Evolutionary conservation across 148 eudicot genomes (phyloP), one percentile per base, ranked within the genome.

Genomic region (Rhododendron mucronatum): DNA sequence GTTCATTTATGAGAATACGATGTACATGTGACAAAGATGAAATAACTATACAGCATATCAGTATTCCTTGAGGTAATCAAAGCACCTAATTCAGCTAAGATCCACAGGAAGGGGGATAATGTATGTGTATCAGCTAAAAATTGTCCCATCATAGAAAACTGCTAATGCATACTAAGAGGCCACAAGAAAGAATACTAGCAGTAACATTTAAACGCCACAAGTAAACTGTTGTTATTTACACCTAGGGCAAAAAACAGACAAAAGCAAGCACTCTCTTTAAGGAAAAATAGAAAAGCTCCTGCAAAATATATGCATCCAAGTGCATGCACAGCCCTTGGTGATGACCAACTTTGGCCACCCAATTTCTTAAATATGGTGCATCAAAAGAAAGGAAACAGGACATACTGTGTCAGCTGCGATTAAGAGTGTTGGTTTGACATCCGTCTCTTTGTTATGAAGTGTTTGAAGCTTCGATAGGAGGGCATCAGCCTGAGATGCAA

Each of bases 331-430:
- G 69, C 69, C n/a, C 80, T 33, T 3, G 80, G 51, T 84, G 53
- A 76, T 33, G 14, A 39, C 76, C 21, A 30, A 14, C 81, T 37
- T 48, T 48, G 28, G 20, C 26, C 78, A 51, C 55, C 55, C 15
- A 51, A 51, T 0, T 2, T 55, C 61, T 16, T 55, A 55, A 55
- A 18, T 18, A 55, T 7, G 61, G 35, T 53, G 74, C n/a, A 78
- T 26, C 20, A 82, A 63, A 76, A 87, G 80, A 88, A 86, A 82
- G 55, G 83, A 81, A 81, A 84, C 89, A 65, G 50, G 23, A 85
- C 92, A 87, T 93, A 95, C 98, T 81, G 97, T 95, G 86, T 95
- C 98, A 85, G 98, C 91, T 67, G 98, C 89, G 80, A 95, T 78
- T 55, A 95, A 85, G 86, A 94, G 86, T 65, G 94, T 94, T 88